A percentile compares a stretch with the other conserved stretches of the same genome.
These are phyloP conservation scores for Mycena pura DNA, from an alignment of 768 basidiomycete genomes.

Conservation along the genomic window DNA sequence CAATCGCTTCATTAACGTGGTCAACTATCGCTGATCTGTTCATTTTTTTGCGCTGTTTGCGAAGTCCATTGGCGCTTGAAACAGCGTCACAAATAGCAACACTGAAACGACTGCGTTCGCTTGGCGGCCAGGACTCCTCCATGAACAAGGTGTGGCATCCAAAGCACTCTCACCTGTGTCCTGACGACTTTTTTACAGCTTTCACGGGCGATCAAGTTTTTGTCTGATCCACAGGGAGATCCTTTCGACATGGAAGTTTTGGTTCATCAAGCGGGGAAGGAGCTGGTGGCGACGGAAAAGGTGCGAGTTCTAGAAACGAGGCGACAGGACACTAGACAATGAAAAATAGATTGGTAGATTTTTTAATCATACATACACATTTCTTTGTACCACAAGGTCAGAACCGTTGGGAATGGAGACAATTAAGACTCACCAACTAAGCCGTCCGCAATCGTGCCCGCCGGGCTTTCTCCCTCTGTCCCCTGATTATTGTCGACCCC, in stretches of 20 bases:
- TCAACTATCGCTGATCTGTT: constrained; percentile 72
- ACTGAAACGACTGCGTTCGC: constrained; percentile 55
- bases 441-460: constrained; percentile 69
- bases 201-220: constrained; percentile 55
- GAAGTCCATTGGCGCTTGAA: constrained; percentile 60
- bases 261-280: constrained; percentile 64
- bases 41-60: constrained; percentile 64
- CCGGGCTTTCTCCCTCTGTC: constrained; percentile 71
- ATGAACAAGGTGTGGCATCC: constrained; percentile 52
- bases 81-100: constrained; percentile 55
- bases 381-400: constrained; percentile 19
- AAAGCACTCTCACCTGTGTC: not conserved
- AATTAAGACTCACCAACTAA: no score
- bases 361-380: constrained; percentile 15
- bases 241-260: constrained; percentile 51
- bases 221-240: constrained; percentile 59
- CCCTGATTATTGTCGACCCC: constrained; percentile 76
- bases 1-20: constrained; percentile 58
- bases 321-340: constrained; percentile 36
- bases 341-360: constrained; percentile 4
- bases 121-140: constrained; percentile 55
- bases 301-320: constrained; percentile 57
- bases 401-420: constrained; percentile 20
- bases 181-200: constrained; percentile 47
- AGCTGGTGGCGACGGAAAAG: constrained; percentile 74